Percentiles rank a stretch among this genome's conserved stretches.
Conservation (phyloP, 257 asterid species). For the Rhazya stricta region DNA sequence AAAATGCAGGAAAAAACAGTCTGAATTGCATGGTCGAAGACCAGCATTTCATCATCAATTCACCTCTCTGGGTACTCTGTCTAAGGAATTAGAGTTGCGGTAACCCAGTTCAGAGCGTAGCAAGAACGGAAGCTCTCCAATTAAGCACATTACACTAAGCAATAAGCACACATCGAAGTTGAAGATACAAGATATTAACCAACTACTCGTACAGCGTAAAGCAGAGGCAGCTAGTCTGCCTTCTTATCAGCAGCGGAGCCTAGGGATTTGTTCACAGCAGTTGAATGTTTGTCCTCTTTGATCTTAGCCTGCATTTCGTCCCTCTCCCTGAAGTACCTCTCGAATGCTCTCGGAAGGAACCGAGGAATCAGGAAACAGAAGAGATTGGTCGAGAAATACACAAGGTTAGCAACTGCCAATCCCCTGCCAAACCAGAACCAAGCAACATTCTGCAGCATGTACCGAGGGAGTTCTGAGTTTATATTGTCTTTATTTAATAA, state of each 20-base stretch:
- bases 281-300: conserved; percentile 44
- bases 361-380: conserved; percentile 66
- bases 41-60: no score
- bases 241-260: conserved; percentile 37
- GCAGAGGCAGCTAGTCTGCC: conserved; percentile 20
- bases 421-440: conserved; percentile 86
- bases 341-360: conserved; percentile 77
- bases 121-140: no score
- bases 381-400: conserved; percentile 47
- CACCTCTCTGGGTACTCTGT: no score
- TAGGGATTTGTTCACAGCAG: conserved; percentile 19
- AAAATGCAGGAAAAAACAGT: no score
- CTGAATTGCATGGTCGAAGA: no score
- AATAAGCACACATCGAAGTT: no score
- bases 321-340: conserved; percentile 52
- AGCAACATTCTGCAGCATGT: conserved; percentile 42
- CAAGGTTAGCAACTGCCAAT: conserved; percentile 48
- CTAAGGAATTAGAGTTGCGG: no score
- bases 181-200: not conserved
- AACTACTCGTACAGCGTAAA: no score
- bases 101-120: no score
- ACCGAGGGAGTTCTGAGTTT: not conserved
- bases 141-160: no score
- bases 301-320: conserved; percentile 47
- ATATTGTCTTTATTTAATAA: not conserved